phyloP scores from a whole-genome alignment of 140 eudicot species.

The Senecio squalidus region DNA sequence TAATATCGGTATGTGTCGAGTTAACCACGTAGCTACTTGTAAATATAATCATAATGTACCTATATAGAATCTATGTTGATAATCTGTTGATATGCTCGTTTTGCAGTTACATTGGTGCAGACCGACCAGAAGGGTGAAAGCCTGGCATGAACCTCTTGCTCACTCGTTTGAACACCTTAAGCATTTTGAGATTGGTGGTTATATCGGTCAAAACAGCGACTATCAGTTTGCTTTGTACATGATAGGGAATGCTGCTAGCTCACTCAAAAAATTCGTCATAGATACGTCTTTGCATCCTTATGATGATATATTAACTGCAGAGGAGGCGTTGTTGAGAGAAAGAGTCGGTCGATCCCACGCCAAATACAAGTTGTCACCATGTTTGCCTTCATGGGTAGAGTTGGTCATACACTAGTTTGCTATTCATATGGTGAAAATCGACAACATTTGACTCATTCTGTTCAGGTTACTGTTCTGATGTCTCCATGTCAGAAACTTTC shows the following conservation, averaged over 20 bases:
- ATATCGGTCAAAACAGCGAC: background rate
- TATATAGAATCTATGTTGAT: no score
- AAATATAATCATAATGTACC: no score
- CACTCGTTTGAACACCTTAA: background rate
- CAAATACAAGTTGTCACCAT: background rate
- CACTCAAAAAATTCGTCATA: conserved; percentile 10
- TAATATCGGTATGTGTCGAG: no score
- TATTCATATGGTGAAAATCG: background rate
- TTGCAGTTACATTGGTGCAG: background rate
- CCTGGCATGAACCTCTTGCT: background rate
- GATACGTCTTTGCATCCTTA: conserved; percentile 29
- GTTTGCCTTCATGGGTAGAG: conserved; percentile 9
- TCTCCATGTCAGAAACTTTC: background rate
- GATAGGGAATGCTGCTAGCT: background rate
- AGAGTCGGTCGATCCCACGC: conserved; percentile 29
- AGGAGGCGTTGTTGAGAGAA: conserved; percentile 5
- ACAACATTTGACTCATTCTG: background rate
- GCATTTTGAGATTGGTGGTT: background rate
- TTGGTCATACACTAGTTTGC: conserved; percentile 24
- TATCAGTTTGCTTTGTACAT: background rate
- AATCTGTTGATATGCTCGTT: no score
- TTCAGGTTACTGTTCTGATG: no score
- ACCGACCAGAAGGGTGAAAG: background rate
- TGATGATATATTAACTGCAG: background rate
- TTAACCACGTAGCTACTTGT: no score